Evolutionary conservation across 768 basidiomycete species (phyloP), one percentile per base, ranked within the genome.

Genomic region (Suillus brevipes): DNA sequence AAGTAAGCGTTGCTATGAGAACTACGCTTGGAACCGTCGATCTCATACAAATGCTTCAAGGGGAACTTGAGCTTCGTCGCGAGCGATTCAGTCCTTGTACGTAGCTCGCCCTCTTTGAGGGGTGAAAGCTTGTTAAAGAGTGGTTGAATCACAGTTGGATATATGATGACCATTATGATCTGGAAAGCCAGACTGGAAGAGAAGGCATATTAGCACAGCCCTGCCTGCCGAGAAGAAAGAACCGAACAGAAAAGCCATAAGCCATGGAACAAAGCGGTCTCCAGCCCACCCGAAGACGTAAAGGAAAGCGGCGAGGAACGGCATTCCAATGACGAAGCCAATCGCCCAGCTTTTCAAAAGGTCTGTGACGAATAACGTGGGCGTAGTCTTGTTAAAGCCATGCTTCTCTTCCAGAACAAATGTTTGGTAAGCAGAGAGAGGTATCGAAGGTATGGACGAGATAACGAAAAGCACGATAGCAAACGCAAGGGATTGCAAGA

Each of bases 1-100:
- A 98, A 98, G 80, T 97, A 99, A n/a, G 96, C 96, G 69, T 98
- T 98, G 70, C 90, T 92, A 78, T 99, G 97, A 3, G 93, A 91
- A 77, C 91, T 94, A 57, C 97, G 88, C 81, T 97, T 97, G 42
- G 92, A 95, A 36, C 97, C 97, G 73, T 99, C 96, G 69, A 99
- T 98, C 75, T 97, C 95, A 75, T 97, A 99, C 61, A 99, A 77
- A 76, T 96, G 91, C 73, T 91, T 97, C 64, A 98, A 80, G 0
- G 97, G 97, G 85, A 99, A 99, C 64, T 89, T 87, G 71, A 99
- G 89, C 72, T 89, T 89, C 47, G 79, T 70, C 0, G 96, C 94
- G 18, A 99, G 82, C 0, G 77, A 72, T 71, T 97, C 93, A 45
- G 96, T 92, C 45, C 93, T 83, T 8, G 77, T 80, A 28, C 94